Evolutionary conservation across 2,329 filamentous ascomycete species (phyloP), one percentile per base, ranked within the genome.

Genomic region (Clonostachys chloroleuca): DNA sequence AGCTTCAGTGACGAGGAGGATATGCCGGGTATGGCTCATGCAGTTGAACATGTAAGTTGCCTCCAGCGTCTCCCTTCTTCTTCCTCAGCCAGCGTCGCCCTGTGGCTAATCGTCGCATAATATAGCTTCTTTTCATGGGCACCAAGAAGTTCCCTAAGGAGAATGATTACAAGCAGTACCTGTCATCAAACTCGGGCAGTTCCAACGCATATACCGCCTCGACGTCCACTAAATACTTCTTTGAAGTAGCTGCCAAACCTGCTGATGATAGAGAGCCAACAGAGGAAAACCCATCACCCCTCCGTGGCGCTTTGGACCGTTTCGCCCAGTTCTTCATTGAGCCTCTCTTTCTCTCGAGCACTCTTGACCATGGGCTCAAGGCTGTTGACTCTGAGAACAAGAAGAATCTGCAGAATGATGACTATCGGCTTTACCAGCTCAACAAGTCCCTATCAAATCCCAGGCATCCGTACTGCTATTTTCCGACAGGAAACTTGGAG

Each of bases 371-470:
- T 43, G 92, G 96, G 68, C 74, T 96, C 52, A 84, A 80, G 54
- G 92, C 92, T 1, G 92, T 96, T 17, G 91, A 96, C 61, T 96
- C 91, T 6, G 92, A 96, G 66, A 95, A 96, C 71, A 96, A 96
- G 78, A 96, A 96, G 78, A 96, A 96, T 57, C 72, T 96, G 43
- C 92, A 96, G 68, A 92, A 83, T 62, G 92, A 96, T 60, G 79
- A 81, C 47, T 96, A 92, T 90, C 83, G 92, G 14, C 70, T 95
- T 52, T 83, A 92, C 59, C 92, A 96, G 67, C 76, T 96, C 20
- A 87, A 89, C 61, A 95, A 95, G 70, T 86, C 86, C 4, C 71
- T 94, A n/a, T 89, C 90, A 3, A 96, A 92, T 64, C 85, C 88
- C 4, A 82, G 85, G 13, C 92, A 96, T 59, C 92, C 92, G 1